Percentiles rank a stretch among this genome's conserved stretches.
These are phyloP conservation scores for Penicillium chermesinum DNA, from an alignment of 495 filamentous ascomycete species.

Conservation along the genomic window DNA sequence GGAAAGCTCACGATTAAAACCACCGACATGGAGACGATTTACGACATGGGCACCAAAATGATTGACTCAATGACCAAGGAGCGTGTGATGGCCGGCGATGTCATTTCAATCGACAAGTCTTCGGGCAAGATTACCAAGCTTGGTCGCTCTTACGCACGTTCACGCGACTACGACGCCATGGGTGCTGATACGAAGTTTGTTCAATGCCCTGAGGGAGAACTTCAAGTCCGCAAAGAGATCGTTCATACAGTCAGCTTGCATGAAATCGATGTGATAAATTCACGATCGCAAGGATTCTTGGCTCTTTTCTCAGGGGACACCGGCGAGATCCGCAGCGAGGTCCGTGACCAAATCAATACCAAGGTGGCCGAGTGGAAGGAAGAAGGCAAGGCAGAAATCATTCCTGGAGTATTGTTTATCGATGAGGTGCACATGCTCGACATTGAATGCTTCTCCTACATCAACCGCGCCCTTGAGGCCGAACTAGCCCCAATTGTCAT, in stretches of 20 bases:
- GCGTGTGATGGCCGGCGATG: constrained; percentile 95
- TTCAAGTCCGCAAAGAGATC: constrained; percentile 95
- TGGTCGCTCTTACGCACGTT: constrained; percentile 85
- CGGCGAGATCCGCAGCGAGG: constrained; percentile 94
- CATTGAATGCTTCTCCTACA: constrained; percentile 96
- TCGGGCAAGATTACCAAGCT: constrained; percentile 97
- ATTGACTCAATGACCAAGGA: constrained; percentile 99
- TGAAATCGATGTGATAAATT: constrained; percentile 99
- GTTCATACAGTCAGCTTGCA: constrained; percentile 95
- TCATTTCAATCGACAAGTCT: constrained; percentile 97
- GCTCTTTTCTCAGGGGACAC: constrained; percentile 97
- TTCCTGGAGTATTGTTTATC: constrained; percentile 95
- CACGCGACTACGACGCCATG: constrained; percentile 98
- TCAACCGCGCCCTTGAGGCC: constrained; percentile 93
- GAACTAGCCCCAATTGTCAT: constrained; percentile 96
- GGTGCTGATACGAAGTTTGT: constrained; percentile 97
- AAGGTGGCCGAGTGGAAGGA: constrained; percentile 99
- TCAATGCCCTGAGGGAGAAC: constrained; percentile 95
- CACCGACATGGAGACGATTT: constrained; percentile 99
- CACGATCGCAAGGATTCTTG: constrained; percentile 90
- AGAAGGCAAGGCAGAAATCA: constrained; percentile 96
- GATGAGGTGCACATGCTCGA: constrained; percentile 99
- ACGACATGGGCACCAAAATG: constrained; percentile 99
- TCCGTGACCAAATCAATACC: constrained; percentile 96
- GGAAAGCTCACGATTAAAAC: constrained; percentile 99